These are phyloP conservation scores for Arbutus unedo DNA, from an alignment of 148 eudicot species.

Conservation along the genomic window DNA sequence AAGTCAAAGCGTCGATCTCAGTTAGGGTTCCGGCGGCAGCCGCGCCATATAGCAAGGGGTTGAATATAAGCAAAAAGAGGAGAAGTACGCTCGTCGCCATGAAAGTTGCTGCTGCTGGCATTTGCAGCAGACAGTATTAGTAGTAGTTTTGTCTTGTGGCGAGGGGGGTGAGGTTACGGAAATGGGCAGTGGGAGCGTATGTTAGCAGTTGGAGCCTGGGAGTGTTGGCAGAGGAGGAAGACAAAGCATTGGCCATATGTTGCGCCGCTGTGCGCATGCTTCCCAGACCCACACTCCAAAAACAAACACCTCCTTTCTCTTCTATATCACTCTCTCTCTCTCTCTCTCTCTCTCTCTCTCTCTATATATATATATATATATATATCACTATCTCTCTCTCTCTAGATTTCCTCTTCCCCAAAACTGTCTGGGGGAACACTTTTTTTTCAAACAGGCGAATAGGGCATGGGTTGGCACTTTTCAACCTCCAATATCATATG, in stretches of 20 bases:
- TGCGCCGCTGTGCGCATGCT: conserved; percentile 3
- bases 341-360: neutral
- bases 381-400: neutral
- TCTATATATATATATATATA: no score
- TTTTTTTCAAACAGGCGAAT: neutral
- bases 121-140: neutral
- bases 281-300: neutral
- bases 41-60: neutral
- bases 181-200: neutral
- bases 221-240: neutral
- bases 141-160: neutral
- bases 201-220: neutral
- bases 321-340: no score
- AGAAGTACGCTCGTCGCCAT: neutral
- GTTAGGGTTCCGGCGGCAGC: neutral
- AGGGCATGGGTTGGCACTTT: neutral
- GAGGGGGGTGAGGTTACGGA: neutral
- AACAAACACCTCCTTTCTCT: neutral
- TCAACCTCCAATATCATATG: neutral
- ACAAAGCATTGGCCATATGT: neutral
- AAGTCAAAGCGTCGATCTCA: conserved; percentile 29
- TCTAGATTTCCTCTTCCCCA: neutral
- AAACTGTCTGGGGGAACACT: neutral
- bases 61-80: neutral
- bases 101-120: neutral